Evolutionary conservation across 768 basidiomycete species (phyloP), one percentile per base, ranked within the genome.

Genomic region (Macrolepiota dolichaula): DNA sequence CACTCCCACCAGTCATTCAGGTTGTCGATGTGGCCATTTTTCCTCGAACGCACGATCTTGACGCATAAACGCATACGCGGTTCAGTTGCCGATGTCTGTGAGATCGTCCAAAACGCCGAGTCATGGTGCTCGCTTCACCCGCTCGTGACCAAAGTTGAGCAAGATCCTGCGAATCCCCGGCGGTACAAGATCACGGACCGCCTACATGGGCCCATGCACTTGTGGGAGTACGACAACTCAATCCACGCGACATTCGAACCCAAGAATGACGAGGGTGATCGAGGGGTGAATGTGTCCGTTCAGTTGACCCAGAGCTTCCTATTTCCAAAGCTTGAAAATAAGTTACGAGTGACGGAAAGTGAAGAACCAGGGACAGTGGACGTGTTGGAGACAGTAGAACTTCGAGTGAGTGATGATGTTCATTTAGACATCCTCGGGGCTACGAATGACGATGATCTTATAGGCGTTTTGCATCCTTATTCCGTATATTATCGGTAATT

Each of bases 391-490:
- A 59, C 65, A 17, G 63, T 70, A 5, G 68, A 64, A 2, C 63
- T 75, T 4, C 66, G 71, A 63, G 79, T 77, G 51, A 55, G 51
- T 51, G n/a, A 32, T 51, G 1, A n/a, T 22, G n/a, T 13, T 9
- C 27, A 10, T 52, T 51, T 47, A 38, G 17, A 17, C 10, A 17
- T 47, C 27, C n/a, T 22, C 51, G 44, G 38, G 22, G 29, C 22
- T 44, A 29, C 38, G 9, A 40, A 10, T 44, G 19, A 44, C 25
- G 36, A 40, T 37, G 27, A 38, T 38, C 36, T 38, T 37, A 10
- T 25, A 78, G 77, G 69, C 65, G 6, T 61, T 75, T 36, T 74
- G 69, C 62, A 61, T 77, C 49, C 61, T 78, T 24, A 65, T 76
- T 55, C 76, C 76, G 1, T 77, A 70, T 55, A 72, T 78, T 51